Conservation (phyloP, 169 alveolate genomes). For the Eimeria maxima region DNA sequence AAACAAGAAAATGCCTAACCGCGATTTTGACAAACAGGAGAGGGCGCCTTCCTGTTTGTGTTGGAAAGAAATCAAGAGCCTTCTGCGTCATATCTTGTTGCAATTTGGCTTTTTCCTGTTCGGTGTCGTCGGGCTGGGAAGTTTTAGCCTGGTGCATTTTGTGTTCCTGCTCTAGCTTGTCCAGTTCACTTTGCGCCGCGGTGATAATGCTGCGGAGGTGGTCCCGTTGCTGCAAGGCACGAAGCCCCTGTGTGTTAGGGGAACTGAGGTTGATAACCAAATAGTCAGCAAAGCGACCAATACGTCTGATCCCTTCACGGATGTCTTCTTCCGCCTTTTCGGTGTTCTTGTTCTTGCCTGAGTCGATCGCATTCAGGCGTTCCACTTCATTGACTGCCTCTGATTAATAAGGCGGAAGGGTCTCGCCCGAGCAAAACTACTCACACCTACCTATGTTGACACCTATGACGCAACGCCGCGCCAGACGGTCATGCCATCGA, state of each 20-base stretch:
- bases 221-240: conserved; percentile 89
- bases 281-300: conserved; percentile 91
- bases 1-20: conserved; percentile 25
- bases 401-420: neutral
- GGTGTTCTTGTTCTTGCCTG: conserved; percentile 87
- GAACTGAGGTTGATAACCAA: conserved; percentile 92
- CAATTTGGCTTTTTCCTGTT: neutral
- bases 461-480: conserved; percentile 89
- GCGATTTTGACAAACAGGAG: conserved; percentile 85
- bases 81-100: conserved; percentile 27
- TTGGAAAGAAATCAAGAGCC: conserved; percentile 13
- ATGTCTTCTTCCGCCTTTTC: conserved; percentile 88
- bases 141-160: neutral
- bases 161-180: conserved; percentile 80
- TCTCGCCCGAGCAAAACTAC: neutral
- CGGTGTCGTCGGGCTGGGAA: conserved; percentile 40
- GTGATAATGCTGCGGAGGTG: conserved; percentile 85
- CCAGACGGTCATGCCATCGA: conserved; percentile 88
- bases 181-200: conserved; percentile 86
- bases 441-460: conserved; percentile 89
- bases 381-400: neutral
- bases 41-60: conserved; percentile 69
- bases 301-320: conserved; percentile 83
- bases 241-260: conserved; percentile 93
- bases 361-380: neutral